A percentile compares a stretch with the other conserved stretches of the same genome.
Evolutionary conservation across 495 filamentous ascomycete species (phyloP).

Genomic region (Tuber melanosporum): DNA sequence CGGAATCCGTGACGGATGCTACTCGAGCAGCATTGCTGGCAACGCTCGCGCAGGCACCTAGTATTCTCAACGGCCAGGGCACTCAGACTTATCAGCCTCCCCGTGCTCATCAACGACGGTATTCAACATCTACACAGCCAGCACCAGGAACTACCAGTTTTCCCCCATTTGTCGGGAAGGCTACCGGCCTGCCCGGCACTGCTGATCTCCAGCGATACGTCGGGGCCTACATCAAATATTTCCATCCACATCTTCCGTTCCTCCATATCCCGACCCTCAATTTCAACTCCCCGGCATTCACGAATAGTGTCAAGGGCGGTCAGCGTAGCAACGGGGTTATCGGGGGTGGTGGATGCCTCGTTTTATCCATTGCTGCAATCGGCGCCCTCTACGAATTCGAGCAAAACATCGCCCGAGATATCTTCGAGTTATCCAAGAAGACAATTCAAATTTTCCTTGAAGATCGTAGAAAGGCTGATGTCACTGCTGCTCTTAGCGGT

Average conservation of each 20-base stretch:
- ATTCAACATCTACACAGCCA: conserved; percentile 46
- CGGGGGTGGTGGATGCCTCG: conserved; percentile 81
- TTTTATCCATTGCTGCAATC: conserved; percentile 93
- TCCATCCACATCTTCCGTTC: conserved; percentile 92
- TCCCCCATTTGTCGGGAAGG: conserved; percentile 46
- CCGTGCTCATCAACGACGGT: conserved; percentile 34
- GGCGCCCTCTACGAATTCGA: conserved; percentile 93
- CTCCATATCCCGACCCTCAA: conserved; percentile 86
- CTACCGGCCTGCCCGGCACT: conserved; percentile 70
- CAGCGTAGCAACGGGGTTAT: conserved; percentile 58
- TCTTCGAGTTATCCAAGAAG: conserved; percentile 90
- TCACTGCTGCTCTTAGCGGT: conserved; percentile 60
- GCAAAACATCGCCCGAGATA: conserved; percentile 65
- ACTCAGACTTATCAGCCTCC: conserved; percentile 30
- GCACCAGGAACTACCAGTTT: conserved; percentile 40
- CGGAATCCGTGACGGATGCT: conserved; percentile 85
- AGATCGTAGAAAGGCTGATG: conserved; percentile 82
- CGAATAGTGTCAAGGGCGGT: conserved; percentile 52
- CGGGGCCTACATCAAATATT: conserved; percentile 83
- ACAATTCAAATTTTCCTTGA: conserved; percentile 92
- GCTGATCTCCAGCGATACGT: conserved; percentile 88
- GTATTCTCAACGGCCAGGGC: conserved; percentile 55
- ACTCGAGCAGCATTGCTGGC: conserved; percentile 80
- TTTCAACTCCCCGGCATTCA: conserved; percentile 71
- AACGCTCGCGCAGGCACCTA: conserved; percentile 66